Evolutionary conservation across 2,329 filamentous ascomycete species (phyloP).

Genomic region (Calonectria hongkongensis): DNA sequence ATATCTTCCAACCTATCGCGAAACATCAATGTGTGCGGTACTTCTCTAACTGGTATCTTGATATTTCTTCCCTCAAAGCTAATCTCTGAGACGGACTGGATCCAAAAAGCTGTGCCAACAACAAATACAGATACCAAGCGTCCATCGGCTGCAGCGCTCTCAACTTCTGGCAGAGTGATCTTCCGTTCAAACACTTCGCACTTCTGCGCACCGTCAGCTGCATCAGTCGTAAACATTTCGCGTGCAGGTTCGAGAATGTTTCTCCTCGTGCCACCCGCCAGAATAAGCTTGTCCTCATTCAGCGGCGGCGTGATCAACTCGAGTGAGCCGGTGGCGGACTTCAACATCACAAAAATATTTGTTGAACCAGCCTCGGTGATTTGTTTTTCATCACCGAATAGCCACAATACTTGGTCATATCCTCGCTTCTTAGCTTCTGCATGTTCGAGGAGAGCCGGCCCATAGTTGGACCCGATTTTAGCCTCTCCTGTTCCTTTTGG

Average conservation of each 20-base stretch:
- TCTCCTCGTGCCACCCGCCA: neutral
- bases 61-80: neutral
- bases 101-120: conserved; percentile 7
- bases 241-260: neutral
- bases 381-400: neutral
- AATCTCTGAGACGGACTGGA: conserved; percentile 1
- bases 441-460: neutral
- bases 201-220: neutral
- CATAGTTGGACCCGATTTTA: conserved; percentile 15
- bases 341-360: neutral
- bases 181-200: neutral
- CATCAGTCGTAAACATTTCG: neutral
- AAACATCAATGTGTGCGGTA: neutral
- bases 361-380: conserved; percentile 19
- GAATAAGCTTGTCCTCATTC: neutral
- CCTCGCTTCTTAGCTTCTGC: neutral
- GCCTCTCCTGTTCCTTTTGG: conserved; percentile 2
- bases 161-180: conserved; percentile 4
- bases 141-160: neutral
- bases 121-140: neutral
- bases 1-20: neutral
- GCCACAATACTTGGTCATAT: conserved; percentile 15
- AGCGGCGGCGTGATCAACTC: conserved; percentile 9
- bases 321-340: neutral
- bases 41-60: neutral